These are phyloP conservation scores for Diaporthe ilicicola DNA, from an alignment of 2,329 filamentous ascomycete genomes.

Conservation along the genomic window DNA sequence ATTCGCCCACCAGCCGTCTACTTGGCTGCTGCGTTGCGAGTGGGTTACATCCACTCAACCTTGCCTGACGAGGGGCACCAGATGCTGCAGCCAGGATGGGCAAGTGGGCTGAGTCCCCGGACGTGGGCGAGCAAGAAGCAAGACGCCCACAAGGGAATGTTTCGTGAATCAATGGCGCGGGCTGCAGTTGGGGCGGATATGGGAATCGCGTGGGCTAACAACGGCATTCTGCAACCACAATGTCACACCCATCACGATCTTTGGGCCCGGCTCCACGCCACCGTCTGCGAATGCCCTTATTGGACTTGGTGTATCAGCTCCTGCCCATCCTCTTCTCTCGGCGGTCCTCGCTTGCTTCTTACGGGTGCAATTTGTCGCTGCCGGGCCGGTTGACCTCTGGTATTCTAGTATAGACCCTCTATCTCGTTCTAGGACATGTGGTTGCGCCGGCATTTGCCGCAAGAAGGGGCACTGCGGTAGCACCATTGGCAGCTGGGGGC, in stretches of 20 bases:
- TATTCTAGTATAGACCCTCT: background rate
- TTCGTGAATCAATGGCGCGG: background rate
- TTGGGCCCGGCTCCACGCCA: background rate
- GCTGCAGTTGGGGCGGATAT: background rate
- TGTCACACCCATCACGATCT: conserved; percentile 5
- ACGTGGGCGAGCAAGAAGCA: background rate
- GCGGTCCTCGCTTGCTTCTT: background rate
- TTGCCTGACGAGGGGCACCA: background rate
- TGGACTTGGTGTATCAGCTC: background rate
- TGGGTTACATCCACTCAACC: conserved; percentile 17
- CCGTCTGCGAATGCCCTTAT: background rate
- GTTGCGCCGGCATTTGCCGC: conserved; percentile 7
- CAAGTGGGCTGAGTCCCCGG: background rate
- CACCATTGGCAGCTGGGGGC: background rate
- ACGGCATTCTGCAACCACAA: background rate
- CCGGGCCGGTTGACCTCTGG: background rate
- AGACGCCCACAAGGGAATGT: background rate
- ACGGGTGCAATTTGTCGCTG: background rate
- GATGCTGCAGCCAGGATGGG: background rate
- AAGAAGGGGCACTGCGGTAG: background rate
- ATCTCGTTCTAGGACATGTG: background rate
- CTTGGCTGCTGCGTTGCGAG: conserved; percentile 8
- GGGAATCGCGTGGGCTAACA: background rate
- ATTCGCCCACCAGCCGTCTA: background rate
- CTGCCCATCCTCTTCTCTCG: background rate